Evolutionary conservation across 2,329 filamentous ascomycete species (phyloP).

Genomic region (Nannizziopsis barbatae): DNA sequence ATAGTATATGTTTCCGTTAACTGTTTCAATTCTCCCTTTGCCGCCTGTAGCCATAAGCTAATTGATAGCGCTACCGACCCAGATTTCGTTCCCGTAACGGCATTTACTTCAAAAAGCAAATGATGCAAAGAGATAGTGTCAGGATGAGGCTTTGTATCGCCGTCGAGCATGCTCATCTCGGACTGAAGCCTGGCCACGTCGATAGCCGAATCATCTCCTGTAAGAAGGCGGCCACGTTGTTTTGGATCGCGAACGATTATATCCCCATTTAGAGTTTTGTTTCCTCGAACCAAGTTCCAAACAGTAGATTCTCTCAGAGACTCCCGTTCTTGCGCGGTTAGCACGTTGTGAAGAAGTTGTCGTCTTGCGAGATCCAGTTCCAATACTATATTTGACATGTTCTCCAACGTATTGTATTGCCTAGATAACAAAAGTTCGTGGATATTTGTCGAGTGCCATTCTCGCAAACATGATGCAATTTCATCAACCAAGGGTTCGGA

Average conservation of each 20-base stretch:
- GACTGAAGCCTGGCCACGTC: slow-evolving; percentile 86
- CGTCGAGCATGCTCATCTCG: slow-evolving; percentile 85
- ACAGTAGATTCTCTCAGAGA: slow-evolving; percentile 76
- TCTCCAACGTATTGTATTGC: slow-evolving; percentile 69
- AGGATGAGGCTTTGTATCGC: slow-evolving; percentile 56
- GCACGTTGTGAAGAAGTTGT: slow-evolving; percentile 85
- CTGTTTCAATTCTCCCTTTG: slow-evolving; percentile 51
- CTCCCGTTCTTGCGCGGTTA: slow-evolving; percentile 76
- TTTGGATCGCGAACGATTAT: slow-evolving; percentile 87
- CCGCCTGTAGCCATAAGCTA: slow-evolving; percentile 62
- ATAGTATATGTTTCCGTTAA: slow-evolving; percentile 77
- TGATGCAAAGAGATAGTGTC: slow-evolving; percentile 64
- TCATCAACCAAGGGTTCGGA: slow-evolving; percentile 92
- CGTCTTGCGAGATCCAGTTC: slow-evolving; percentile 75
- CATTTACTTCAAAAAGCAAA: slow-evolving; percentile 74
- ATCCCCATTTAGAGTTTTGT: slow-evolving; percentile 86
- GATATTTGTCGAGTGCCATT: slow-evolving; percentile 97
- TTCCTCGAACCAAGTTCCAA: slow-evolving; percentile 88
- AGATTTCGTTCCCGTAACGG: slow-evolving; percentile 64
- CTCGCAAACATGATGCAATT: slow-evolving; percentile 87
- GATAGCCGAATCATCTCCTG: slow-evolving; percentile 84
- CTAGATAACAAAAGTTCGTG: slow-evolving; percentile 79
- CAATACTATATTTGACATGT: slow-evolving; percentile 67
- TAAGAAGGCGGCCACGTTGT: slow-evolving; percentile 73
- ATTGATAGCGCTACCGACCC: slow-evolving; percentile 66